Conservation (phyloP, 768 basidiomycete genomes). For the Megacollybia marginata region DNA sequence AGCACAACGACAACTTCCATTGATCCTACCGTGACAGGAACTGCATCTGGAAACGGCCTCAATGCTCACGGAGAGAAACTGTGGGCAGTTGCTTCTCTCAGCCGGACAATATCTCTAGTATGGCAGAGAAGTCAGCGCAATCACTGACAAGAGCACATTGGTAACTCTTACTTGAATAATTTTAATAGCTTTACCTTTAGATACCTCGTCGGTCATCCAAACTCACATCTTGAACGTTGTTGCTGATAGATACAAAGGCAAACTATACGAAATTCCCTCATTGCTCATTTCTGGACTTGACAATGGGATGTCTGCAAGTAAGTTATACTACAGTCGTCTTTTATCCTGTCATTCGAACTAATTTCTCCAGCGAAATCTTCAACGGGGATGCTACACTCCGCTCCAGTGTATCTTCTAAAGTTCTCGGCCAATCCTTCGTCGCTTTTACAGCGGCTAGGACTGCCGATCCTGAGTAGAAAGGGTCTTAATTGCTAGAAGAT, state of each 20-base stretch:
- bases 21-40: slow-evolving; percentile 5
- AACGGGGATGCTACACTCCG: slow-evolving; percentile 44
- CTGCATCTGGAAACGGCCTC: slow-evolving; percentile 18
- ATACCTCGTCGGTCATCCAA: slow-evolving; percentile 36
- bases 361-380: slow-evolving; percentile 33
- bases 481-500: not conserved
- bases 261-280: slow-evolving; percentile 21
- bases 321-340: slow-evolving; percentile 3
- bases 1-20: slow-evolving; percentile 3
- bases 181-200: slow-evolving; percentile 11
- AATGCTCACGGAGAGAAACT: slow-evolving; percentile 27
- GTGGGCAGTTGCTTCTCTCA: slow-evolving; percentile 16
- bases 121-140: slow-evolving; percentile 30
- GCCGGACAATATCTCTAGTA: slow-evolving; percentile 3
- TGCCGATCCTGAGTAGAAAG: slow-evolving; percentile 28
- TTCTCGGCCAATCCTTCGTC: slow-evolving; percentile 44
- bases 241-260: slow-evolving; percentile 38
- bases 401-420: slow-evolving; percentile 39
- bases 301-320: slow-evolving; percentile 41
- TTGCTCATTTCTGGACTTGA: not conserved
- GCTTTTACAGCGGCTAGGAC: slow-evolving; percentile 42
- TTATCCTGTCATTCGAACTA: slow-evolving; percentile 12
- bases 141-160: slow-evolving; percentile 29
- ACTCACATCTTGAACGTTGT: slow-evolving; percentile 39
- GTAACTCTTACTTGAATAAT: slow-evolving; percentile 10